A percentile compares a stretch with the other conserved stretches of the same genome.
phyloP scores from a whole-genome alignment of 2,329 filamentous ascomycete genomes.

The Fusarium chaquense region DNA sequence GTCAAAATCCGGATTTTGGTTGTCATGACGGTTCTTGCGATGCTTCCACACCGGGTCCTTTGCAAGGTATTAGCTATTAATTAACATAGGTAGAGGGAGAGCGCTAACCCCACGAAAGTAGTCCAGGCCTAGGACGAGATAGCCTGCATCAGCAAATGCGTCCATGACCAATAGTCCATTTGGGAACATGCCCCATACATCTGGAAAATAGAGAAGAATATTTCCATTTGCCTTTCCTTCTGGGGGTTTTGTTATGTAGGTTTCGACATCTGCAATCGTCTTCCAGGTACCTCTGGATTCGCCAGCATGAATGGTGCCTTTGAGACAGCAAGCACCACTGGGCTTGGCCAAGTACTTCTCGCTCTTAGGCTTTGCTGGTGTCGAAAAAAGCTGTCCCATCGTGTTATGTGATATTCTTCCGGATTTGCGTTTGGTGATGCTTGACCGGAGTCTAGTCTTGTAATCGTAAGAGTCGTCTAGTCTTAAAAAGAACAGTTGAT shows the following conservation, averaged over 20 bases:
- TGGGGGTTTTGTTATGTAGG: conserved; percentile 5
- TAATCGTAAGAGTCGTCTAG: background rate
- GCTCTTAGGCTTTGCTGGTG: background rate
- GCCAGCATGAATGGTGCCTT: conserved; percentile 2
- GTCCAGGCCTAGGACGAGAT: conserved; percentile 9
- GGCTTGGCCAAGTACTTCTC: conserved; percentile 1
- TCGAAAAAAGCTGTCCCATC: conserved; percentile 2
- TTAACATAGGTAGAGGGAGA: no score
- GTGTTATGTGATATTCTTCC: background rate
- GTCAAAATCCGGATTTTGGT: conserved; percentile 1
- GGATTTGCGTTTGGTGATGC: background rate
- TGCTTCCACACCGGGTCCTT: conserved; percentile 17
- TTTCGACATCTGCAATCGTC: conserved; percentile 1
- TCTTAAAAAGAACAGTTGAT: background rate
- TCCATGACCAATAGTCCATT: conserved; percentile 15
- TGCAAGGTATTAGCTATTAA: background rate
- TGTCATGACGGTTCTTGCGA: conserved; percentile 1
- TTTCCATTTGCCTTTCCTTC: conserved; percentile 2
- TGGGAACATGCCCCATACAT: conserved; percentile 19
- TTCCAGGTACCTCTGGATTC: conserved; percentile 9
- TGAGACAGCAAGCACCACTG: conserved; percentile 5
- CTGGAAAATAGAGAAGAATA: conserved; percentile 7
- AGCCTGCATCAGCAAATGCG: conserved; percentile 10
- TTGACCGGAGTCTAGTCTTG: background rate
- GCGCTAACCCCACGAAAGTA: conserved; percentile 6